Evolutionary conservation across 208 protist species (phyloP), one percentile per base, ranked within the genome.

Genomic region (Acanthamoeba quina): DNA sequence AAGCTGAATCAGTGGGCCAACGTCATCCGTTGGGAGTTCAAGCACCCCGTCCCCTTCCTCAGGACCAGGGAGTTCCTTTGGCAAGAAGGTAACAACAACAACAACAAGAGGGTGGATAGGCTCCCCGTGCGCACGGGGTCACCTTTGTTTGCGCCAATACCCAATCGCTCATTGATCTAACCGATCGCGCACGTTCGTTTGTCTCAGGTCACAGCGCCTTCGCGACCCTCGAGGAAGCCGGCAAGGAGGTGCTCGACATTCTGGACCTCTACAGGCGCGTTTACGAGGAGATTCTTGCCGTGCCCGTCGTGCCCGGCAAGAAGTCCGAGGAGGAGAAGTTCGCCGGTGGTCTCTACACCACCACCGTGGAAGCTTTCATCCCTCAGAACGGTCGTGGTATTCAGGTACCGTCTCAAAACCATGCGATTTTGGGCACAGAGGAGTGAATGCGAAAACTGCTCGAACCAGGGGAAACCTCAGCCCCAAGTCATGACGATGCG

Each of bases 251-350:
- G 26, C 96, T 98, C 78, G 66, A 98, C 68, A 99, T 99, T 94
- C 97, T 99, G 24, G 98, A 99, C 58, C 95, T 99, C 70, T 99
- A 99, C 96, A 96, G 94, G 21, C 95, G 95, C 49, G 98, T 99
- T 31, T 99, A 99, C 97, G 98, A 99, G 96, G 98, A 99, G 66
- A 94, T 99, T 24, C 97, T 99, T 44, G 99, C 99, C 44, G 98
- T 99, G 37, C 99, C 99, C 29, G 99, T 99, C 19, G 96, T 99
- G 24, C 97, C 98, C 80, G 99, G 99, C 37, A 96, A 96, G 37
- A 99, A 99, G 97, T 99, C 99, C 9, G 99, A 99, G 95, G 99
- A 99, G 96, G 99, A 99, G 96, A 99, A 99, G 98, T 99, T 99
- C 96, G 99, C 99, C 3, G 99, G 99, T 78, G 99, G 98, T 90